phyloP scores from a whole-genome alignment of 108 stramenopile species.

The Mediolabrus comicus region DNA sequence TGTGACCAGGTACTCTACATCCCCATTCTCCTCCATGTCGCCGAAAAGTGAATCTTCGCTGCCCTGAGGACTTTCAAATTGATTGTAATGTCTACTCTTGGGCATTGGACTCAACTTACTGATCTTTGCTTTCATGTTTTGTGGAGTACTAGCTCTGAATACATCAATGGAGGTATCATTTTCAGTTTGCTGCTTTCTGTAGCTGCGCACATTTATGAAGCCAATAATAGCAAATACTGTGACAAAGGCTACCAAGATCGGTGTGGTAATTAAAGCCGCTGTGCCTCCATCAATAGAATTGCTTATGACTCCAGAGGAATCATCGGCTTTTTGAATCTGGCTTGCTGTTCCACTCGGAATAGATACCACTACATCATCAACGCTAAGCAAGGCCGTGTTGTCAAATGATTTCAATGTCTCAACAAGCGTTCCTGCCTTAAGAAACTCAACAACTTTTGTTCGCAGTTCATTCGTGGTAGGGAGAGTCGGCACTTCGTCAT shows the following conservation, averaged over 20 bases:
- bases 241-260: neutral
- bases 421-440: neutral
- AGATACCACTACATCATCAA: neutral
- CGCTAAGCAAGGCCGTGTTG: neutral
- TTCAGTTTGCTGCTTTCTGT: neutral
- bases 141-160: neutral
- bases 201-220: neutral
- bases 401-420: neutral
- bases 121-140: neutral
- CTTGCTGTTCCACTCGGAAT: neutral
- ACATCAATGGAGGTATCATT: neutral
- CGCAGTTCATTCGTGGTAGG: neutral
- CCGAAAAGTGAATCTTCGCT: neutral
- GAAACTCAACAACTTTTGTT: neutral
- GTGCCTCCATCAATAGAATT: neutral
- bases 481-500: neutral
- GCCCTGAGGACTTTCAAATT: neutral
- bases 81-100: neutral
- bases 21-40: neutral
- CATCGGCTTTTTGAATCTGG: neutral
- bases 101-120: neutral
- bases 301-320: neutral
- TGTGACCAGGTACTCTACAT: neutral
- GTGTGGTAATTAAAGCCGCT: neutral
- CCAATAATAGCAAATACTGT: slow-evolving; percentile 2